phyloP scores from a whole-genome alignment of 2,329 filamentous ascomycete genomes.

The Colletotrichum karsti region DNA sequence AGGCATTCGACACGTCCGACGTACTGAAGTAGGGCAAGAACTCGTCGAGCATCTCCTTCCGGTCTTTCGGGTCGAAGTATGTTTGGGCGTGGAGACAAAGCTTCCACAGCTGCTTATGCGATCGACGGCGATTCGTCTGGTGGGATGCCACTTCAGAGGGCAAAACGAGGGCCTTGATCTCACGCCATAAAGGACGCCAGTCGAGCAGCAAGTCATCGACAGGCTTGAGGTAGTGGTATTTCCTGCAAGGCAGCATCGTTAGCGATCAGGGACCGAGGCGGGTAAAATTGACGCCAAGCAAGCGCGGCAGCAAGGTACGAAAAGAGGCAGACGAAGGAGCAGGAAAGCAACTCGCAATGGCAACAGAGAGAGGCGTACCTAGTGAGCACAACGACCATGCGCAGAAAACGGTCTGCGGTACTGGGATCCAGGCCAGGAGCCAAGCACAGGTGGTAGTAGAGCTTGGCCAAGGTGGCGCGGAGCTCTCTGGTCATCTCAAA shows the following conservation, averaged over 20 bases:
- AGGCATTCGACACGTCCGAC: constrained; percentile 90
- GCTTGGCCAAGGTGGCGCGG: constrained; percentile 82
- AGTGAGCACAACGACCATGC: constrained; percentile 96
- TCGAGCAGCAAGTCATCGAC: constrained; percentile 90
- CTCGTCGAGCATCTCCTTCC: constrained; percentile 83
- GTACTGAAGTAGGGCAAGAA: constrained; percentile 90
- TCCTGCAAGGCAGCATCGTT: constrained; percentile 67
- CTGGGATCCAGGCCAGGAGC: constrained; percentile 87
- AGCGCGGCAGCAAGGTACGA: too few species aligned
- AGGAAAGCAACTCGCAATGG: background rate
- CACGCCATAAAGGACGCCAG: constrained; percentile 92
- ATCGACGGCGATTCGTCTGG: constrained; percentile 62
- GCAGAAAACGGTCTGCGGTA: constrained; percentile 89
- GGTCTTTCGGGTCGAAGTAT: constrained; percentile 90
- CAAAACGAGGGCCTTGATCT: constrained; percentile 89
- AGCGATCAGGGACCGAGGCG: background rate
- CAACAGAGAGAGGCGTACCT: constrained; percentile 67
- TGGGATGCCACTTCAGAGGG: constrained; percentile 81
- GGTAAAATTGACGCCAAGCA: background rate
- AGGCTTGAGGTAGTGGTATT: constrained; percentile 94
- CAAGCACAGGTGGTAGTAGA: constrained; percentile 94
- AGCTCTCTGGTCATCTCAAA: constrained; percentile 92
- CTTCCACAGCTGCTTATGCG: constrained; percentile 78
- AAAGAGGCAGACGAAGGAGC: background rate
- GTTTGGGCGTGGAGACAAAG: constrained; percentile 89